Percentiles rank a stretch among this genome's conserved stretches.
phyloP scores from a whole-genome alignment of 805 yeast species.

The Spathaspora girioi region DNA sequence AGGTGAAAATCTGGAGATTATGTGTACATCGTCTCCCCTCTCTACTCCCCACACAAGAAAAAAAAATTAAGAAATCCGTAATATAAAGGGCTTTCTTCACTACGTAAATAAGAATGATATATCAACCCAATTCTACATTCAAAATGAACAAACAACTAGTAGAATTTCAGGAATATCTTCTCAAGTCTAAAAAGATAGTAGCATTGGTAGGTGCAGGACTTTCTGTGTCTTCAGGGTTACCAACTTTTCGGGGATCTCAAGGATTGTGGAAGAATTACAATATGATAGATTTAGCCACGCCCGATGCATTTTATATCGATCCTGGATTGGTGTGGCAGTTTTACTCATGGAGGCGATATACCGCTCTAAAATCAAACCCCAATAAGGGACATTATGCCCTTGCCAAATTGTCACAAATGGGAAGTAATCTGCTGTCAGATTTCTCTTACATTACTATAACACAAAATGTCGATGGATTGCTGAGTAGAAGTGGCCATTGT shows the following conservation, averaged over 20 bases:
- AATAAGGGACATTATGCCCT: constrained; percentile 72
- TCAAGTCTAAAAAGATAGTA: constrained; percentile 45
- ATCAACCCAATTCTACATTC: neutral
- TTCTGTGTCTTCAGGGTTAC: constrained; percentile 72
- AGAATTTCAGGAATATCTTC: constrained; percentile 51
- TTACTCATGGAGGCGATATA: constrained; percentile 63
- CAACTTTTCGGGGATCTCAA: constrained; percentile 67
- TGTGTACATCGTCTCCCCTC: neutral
- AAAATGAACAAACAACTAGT: constrained; percentile 20
- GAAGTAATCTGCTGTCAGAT: constrained; percentile 14
- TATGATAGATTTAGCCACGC: constrained; percentile 83
- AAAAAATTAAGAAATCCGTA: neutral
- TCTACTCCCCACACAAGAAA: neutral
- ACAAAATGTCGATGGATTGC: constrained; percentile 81
- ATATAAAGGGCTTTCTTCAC: neutral
- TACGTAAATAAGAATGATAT: neutral
- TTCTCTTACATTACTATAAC: constrained; percentile 60
- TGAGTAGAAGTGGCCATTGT: constrained; percentile 62
- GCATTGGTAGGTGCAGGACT: constrained; percentile 83
- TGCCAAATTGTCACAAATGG: constrained; percentile 52
- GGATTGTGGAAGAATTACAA: constrained; percentile 78
- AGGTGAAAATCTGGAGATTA: neutral
- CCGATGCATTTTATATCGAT: constrained; percentile 80
- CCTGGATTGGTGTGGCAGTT: constrained; percentile 92
- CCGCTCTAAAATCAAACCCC: constrained; percentile 66